phyloP scores from a whole-genome alignment of 2,329 filamentous ascomycete genomes.

The Neopestalotiopsis sp. region DNA sequence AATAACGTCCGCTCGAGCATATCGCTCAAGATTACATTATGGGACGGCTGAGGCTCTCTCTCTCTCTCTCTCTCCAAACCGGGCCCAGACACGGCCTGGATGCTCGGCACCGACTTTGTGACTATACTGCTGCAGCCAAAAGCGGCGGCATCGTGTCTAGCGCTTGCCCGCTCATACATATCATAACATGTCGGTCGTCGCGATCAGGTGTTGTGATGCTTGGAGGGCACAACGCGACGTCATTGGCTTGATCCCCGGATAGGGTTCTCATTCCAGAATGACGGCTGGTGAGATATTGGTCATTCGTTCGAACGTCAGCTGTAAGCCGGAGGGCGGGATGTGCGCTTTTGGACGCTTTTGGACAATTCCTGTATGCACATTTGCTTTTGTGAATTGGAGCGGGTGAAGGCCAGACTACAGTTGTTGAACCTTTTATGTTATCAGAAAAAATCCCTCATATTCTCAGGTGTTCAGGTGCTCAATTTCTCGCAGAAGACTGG shows the following conservation, averaged over 20 bases:
- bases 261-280: neutral
- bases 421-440: neutral
- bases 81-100: neutral
- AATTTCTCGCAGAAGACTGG: neutral
- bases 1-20: neutral
- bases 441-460: no score
- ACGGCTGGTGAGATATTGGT: neutral
- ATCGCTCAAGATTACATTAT: neutral
- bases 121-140: neutral
- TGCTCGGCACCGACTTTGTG: no score
- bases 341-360: neutral
- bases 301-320: neutral
- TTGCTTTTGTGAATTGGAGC: neutral
- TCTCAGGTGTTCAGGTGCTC: neutral
- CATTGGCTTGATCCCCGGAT: neutral
- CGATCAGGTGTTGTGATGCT: neutral
- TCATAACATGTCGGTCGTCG: neutral
- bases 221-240: neutral
- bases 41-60: neutral
- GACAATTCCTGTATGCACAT: neutral
- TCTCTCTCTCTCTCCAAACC: neutral
- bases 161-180: neutral
- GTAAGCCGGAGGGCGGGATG: neutral
- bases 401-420: neutral
- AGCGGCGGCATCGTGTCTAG: neutral